Evolutionary conservation across 345 rosid genomes (phyloP).

Genomic region (Syzygium aromaticum): DNA sequence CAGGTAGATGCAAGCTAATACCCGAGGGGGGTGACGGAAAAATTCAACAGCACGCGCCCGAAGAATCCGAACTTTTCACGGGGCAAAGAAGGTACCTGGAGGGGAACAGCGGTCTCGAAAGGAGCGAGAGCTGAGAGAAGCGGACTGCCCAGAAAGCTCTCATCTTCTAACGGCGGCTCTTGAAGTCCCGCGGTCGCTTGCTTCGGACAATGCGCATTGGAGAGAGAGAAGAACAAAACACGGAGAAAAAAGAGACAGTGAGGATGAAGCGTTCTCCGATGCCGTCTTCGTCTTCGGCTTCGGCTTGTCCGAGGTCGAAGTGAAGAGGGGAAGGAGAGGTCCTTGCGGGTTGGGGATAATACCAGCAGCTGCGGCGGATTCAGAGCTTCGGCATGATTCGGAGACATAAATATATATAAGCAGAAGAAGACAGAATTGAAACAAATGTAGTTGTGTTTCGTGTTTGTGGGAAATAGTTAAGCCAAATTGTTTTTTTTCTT

Average conservation of each 20-base stretch:
- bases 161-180: not conserved
- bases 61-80: not conserved
- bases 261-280: not conserved
- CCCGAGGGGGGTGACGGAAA: not conserved
- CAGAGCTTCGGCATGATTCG: too few relatives aligned
- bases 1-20: not conserved
- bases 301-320: not conserved
- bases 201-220: not conserved
- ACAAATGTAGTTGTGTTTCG: not conserved
- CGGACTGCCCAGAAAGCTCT: slow-evolving; percentile 2
- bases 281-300: not conserved
- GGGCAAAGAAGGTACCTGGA: not conserved
- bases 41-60: not conserved
- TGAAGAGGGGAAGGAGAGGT: not conserved
- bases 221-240: not conserved
- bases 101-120: not conserved
- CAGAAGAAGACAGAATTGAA: not conserved
- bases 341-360: not conserved
- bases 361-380: not conserved
- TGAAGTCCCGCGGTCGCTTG: not conserved
- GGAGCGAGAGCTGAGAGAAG: not conserved
- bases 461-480: too few relatives aligned
- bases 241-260: not conserved
- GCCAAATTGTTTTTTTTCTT: not conserved
- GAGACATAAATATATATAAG: too few relatives aligned